Evolutionary conservation across 1,284 basidiomycete genomes (phyloP).

Genomic region (Chalciporus sp.): DNA sequence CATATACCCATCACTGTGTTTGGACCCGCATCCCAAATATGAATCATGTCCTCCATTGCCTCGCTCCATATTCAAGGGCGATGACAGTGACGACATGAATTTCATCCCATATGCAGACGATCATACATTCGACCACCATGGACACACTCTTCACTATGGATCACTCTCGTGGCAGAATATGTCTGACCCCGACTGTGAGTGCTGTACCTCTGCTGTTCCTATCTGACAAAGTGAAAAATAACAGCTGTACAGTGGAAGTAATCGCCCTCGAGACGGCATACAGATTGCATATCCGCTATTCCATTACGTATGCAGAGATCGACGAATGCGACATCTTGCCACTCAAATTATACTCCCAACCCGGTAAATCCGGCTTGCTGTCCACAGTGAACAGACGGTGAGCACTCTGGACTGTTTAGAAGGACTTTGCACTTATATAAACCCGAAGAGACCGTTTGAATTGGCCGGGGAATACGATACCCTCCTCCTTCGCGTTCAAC

Average conservation of each 20-base stretch:
- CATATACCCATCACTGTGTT: constrained; percentile 5
- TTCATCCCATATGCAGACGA: constrained; percentile 66
- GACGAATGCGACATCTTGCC: constrained; percentile 47
- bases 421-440: neutral
- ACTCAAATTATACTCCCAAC: constrained; percentile 32
- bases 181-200: constrained; percentile 54
- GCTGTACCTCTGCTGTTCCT: neutral
- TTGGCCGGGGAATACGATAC: constrained; percentile 32
- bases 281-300: constrained; percentile 39
- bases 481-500: constrained; percentile 18
- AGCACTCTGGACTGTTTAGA: constrained; percentile 3
- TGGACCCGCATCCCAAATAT: constrained; percentile 44
- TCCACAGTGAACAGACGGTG: constrained; percentile 40
- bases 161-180: constrained; percentile 49
- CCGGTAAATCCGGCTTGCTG: constrained; percentile 33
- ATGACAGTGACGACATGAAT: constrained; percentile 54
- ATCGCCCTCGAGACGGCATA: constrained; percentile 48
- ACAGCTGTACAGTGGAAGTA: constrained; percentile 42
- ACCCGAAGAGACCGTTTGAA: constrained; percentile 27
- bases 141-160: constrained; percentile 45
- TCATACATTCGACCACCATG: constrained; percentile 42
- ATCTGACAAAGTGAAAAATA: constrained; percentile 16
- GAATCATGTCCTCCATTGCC: constrained; percentile 52
- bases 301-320: constrained; percentile 42
- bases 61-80: constrained; percentile 52